Evolutionary conservation across 2,329 filamentous ascomycete species (phyloP).

Genomic region (Chaetomium globosum): DNA sequence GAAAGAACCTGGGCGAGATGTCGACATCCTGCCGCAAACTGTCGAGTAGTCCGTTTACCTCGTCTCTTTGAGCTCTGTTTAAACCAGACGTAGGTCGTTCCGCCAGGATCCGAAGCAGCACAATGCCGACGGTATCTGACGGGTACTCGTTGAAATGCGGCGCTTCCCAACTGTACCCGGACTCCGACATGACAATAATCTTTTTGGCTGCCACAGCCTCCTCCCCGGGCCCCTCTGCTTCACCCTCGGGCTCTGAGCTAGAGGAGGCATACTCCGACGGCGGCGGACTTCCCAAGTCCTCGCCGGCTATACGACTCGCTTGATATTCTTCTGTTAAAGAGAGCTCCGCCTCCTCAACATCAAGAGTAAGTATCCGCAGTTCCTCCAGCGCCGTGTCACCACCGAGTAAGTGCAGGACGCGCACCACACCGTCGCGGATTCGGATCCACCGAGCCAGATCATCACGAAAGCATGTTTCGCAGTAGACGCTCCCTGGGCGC

Average conservation of each 20-base stretch:
- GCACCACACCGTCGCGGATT: constrained; percentile 13
- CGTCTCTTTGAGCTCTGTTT: neutral
- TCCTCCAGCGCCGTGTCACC: constrained; percentile 16
- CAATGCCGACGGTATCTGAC: constrained; percentile 21
- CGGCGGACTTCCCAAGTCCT: constrained; percentile 2
- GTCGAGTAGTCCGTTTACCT: neutral
- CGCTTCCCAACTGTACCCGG: neutral
- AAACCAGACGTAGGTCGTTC: neutral
- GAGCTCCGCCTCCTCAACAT: constrained; percentile 7
- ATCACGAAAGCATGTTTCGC: constrained; percentile 29
- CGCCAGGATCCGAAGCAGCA: constrained; percentile 12
- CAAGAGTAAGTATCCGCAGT: constrained; percentile 2
- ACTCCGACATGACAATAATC: neutral
- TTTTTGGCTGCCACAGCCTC: constrained; percentile 1
- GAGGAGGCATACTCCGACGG: neutral
- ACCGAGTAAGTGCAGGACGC: constrained; percentile 19
- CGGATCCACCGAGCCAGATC: constrained; percentile 23
- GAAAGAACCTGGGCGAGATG: neutral
- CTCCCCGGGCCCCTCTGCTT: neutral
- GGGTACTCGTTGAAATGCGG: constrained; percentile 15
- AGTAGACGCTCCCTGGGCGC: constrained; percentile 18
- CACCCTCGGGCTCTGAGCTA: neutral
- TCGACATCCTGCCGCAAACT: constrained; percentile 13
- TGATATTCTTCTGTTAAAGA: neutral
- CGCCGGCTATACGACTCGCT: neutral